Conservation (phyloP, 2,329 filamentous ascomycete species). For the Paramyrothecium roridum region DNA sequence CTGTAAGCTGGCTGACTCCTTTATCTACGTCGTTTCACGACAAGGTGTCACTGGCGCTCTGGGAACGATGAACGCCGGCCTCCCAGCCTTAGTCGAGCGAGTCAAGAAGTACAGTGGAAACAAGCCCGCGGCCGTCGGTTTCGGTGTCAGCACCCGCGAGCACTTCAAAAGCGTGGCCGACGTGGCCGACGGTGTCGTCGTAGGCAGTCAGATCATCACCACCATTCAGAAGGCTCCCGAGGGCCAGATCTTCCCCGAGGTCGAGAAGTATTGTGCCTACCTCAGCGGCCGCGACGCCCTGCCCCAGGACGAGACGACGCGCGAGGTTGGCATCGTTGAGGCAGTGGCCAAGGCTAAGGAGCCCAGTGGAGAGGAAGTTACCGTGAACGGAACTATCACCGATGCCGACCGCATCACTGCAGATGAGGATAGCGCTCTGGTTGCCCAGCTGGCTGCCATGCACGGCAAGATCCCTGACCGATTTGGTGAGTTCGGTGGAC, state of each 20-base stretch:
- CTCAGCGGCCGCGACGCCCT: conserved; percentile 46
- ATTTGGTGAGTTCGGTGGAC: conserved; percentile 94
- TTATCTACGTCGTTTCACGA: conserved; percentile 96
- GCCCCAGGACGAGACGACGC: conserved; percentile 40
- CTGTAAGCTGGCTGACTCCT: conserved; percentile 95
- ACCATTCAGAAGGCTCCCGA: conserved; percentile 49
- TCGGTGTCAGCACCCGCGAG: conserved; percentile 92
- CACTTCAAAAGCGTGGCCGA: conserved; percentile 84
- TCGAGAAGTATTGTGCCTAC: conserved; percentile 83
- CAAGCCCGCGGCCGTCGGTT: conserved; percentile 87
- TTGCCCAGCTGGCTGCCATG: conserved; percentile 80
- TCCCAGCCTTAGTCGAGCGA: conserved; percentile 76
- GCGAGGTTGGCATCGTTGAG: conserved; percentile 70
- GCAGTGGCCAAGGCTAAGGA: conserved; percentile 54
- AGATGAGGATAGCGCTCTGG: conserved; percentile 56
- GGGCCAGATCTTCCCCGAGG: conserved; percentile 54
- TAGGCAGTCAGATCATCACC: conserved; percentile 92
- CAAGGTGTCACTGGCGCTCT: conserved; percentile 95
- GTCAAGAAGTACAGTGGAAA: conserved; percentile 93
- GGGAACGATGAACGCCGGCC: conserved; percentile 74
- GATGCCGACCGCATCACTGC: conserved; percentile 65
- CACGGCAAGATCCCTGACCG: conserved; percentile 78
- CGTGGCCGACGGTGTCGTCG: conserved; percentile 90
- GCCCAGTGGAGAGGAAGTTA: conserved; percentile 33
- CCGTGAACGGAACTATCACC: conserved; percentile 59